Evolutionary conservation across 148 eudicot genomes (phyloP).

Genomic region (Suaeda aralocaspica): DNA sequence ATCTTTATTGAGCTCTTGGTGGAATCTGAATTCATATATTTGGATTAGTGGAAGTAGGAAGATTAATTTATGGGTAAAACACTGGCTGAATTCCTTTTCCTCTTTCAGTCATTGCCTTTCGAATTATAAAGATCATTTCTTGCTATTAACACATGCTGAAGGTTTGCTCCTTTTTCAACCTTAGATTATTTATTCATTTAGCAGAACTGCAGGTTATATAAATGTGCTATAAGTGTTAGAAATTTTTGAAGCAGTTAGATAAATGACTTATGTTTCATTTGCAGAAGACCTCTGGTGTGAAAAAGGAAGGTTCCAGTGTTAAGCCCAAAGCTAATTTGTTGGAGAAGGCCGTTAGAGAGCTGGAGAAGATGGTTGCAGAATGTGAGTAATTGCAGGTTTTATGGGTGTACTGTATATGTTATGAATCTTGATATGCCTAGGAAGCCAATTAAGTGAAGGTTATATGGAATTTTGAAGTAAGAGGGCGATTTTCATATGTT

Average conservation of each 20-base stretch:
- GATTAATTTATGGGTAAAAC: background rate
- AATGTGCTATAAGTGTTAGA: background rate
- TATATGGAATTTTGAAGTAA: too few species aligned
- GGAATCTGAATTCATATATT: background rate
- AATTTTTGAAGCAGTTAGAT: background rate
- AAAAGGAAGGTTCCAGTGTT: conserved; percentile 67
- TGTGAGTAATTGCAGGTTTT: too few species aligned
- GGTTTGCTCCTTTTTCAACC: background rate
- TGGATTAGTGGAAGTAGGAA: background rate
- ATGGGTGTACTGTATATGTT: too few species aligned
- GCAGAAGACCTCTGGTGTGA: conserved; percentile 54
- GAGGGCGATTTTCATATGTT: too few species aligned
- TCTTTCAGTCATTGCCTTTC: background rate
- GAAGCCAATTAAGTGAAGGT: too few species aligned
- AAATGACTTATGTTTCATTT: background rate
- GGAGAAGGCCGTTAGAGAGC: conserved; percentile 83
- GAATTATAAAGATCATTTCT: background rate
- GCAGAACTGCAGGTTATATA: background rate
- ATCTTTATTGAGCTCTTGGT: background rate
- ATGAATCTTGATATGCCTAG: too few species aligned
- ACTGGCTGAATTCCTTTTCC: background rate
- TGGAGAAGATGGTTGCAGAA: conserved; percentile 93
- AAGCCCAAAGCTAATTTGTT: conserved; percentile 63
- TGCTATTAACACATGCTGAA: background rate
- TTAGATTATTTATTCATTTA: background rate